Conservation (phyloP, 2,329 filamentous ascomycete species). For the Lachnellula willkommii region DNA sequence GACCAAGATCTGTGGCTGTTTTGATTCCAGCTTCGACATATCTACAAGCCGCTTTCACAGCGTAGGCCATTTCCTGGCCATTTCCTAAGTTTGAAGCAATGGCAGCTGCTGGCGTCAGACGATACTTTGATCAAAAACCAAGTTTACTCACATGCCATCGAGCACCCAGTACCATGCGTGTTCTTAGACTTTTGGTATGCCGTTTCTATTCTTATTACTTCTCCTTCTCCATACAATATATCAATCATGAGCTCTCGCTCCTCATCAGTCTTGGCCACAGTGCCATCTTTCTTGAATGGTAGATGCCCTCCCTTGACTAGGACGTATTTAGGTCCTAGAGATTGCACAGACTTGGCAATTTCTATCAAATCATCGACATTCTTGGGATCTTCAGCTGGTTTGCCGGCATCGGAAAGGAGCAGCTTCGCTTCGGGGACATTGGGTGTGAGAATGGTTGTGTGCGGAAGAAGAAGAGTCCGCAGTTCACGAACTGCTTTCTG, state of each 20-base stretch:
- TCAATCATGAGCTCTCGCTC: slow-evolving; percentile 69
- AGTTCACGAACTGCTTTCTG: slow-evolving; percentile 58
- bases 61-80: slow-evolving; percentile 49
- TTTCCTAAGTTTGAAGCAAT: slow-evolving; percentile 68
- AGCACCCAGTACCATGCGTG: slow-evolving; percentile 94
- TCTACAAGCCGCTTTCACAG: slow-evolving; percentile 62
- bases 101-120: slow-evolving; percentile 45
- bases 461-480: slow-evolving; percentile 54
- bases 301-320: slow-evolving; percentile 87
- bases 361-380: slow-evolving; percentile 61
- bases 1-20: slow-evolving; percentile 39
- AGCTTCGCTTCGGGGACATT: slow-evolving; percentile 71
- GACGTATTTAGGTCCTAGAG: slow-evolving; percentile 71
- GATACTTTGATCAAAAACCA: neutral
- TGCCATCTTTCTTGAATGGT: slow-evolving; percentile 63
- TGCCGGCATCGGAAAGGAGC: slow-evolving; percentile 51
- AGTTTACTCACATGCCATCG: slow-evolving; percentile 68
- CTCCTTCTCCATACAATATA: slow-evolving; percentile 60
- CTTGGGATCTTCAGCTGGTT: slow-evolving; percentile 40
- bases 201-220: slow-evolving; percentile 60
- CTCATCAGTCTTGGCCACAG: slow-evolving; percentile 50
- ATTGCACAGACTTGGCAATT: slow-evolving; percentile 60
- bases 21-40: slow-evolving; percentile 70
- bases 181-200: slow-evolving; percentile 68
- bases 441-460: slow-evolving; percentile 66